Conservation (phyloP, 139 green algal species). For the Picochlorum sp. region DNA sequence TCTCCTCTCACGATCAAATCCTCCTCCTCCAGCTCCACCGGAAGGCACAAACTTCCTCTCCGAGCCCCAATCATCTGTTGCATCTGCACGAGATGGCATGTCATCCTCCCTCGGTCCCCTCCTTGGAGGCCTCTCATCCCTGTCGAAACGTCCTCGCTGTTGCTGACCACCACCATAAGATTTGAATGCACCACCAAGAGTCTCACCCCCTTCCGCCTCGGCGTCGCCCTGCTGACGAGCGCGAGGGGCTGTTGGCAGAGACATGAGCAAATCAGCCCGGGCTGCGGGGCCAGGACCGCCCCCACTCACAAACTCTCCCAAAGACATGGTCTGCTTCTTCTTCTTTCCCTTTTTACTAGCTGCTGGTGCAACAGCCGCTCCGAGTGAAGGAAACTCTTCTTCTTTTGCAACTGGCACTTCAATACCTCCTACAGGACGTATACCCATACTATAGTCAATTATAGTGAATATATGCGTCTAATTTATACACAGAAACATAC, state of each 20-base stretch:
- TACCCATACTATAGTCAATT: background rate
- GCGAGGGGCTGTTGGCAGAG: slow-evolving; percentile 53
- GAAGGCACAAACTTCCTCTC: slow-evolving; percentile 51
- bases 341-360: slow-evolving; percentile 61
- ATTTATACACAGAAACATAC: slow-evolving; percentile 1
- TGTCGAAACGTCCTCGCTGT: background rate
- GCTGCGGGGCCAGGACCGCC: background rate
- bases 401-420: slow-evolving; percentile 13
- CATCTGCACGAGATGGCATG: slow-evolving; percentile 64
- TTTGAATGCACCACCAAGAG: slow-evolving; percentile 63
- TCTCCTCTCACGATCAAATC: slow-evolving; percentile 8
- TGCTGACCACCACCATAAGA: slow-evolving; percentile 47
- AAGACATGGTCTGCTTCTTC: slow-evolving; percentile 47
- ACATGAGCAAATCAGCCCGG: background rate
- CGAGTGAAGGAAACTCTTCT: slow-evolving; percentile 60
- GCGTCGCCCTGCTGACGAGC: slow-evolving; percentile 36
- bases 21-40: slow-evolving; percentile 14
- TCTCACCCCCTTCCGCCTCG: slow-evolving; percentile 6
- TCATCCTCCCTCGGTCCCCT: slow-evolving; percentile 20
- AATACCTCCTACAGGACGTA: slow-evolving; percentile 1
- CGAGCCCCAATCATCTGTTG: slow-evolving; percentile 60
- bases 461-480: background rate
- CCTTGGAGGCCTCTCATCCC: background rate
- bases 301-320: slow-evolving; percentile 55
- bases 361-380: slow-evolving; percentile 37